Evolutionary conservation across 192 early-diverging fungal species (phyloP), one percentile per base, ranked within the genome.

Genomic region (Coemansia sp.): DNA sequence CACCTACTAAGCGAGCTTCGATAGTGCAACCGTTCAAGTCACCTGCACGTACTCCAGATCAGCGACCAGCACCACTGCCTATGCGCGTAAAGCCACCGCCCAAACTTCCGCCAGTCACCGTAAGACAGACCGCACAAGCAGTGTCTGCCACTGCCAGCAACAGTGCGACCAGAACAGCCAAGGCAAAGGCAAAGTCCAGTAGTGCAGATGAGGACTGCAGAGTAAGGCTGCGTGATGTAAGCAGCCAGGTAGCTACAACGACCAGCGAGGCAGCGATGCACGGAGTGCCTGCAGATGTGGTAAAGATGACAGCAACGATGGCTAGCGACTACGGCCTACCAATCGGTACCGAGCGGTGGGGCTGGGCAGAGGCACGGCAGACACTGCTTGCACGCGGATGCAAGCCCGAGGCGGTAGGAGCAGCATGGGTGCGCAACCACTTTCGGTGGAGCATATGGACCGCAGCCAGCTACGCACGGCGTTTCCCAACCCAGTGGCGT

Each of bases 391-490:
- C 40, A 9, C 54, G 50, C 18, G 70, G 70, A 2, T 72, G 69
- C 26, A 34, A 22, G 10, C 43, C 56, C 4, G 25, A 14, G 0
- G 58, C 17, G 1, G 53, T 55, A 7, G 45, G 38, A 1, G 54
- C 46, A 18, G 26, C 13, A 18, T 73, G 70, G 70, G 64, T 67
- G 18, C 39, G 26, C 29, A 73, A 73, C 41, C 70, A 73, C 42
- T 73, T 50, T 38, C 62, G 70, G 10, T 73, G 70, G 70, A 30
- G 45, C 15, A 58, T 73, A 25, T 73, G 70, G 70, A 43, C 28
- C 20, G 29, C 48, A 9, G 64, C 64, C 2, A 46, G 70, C 50
- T 62, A 58, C 27, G 63, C 64, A 5, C 58, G 70, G 19, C 53
- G 64, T 33, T n/a, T 73, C 13, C 70, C 64, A 4, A 9, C 40